phyloP scores from a whole-genome alignment of 2,329 filamentous ascomycete genomes.

The Pseudonectria foliicola region DNA sequence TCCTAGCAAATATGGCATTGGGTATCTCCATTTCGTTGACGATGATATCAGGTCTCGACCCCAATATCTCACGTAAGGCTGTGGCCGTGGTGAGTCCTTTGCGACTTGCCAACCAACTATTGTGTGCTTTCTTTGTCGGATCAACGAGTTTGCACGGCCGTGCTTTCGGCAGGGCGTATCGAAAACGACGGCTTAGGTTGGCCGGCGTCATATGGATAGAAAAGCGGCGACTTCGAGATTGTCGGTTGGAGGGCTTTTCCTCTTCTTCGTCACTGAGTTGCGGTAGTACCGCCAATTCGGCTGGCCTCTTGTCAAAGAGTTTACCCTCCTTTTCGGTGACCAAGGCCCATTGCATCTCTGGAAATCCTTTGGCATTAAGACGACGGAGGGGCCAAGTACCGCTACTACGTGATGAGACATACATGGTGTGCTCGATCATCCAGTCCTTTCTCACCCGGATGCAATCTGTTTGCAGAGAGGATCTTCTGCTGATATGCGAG shows the following conservation, averaged over 20 bases:
- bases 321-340: constrained; percentile 22
- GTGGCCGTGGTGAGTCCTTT: constrained; percentile 1
- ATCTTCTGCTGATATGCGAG: constrained; percentile 11
- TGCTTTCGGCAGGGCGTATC: neutral
- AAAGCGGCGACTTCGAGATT: neutral
- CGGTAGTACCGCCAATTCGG: constrained; percentile 11
- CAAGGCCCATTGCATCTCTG: constrained; percentile 34
- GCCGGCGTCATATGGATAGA: too few species aligned
- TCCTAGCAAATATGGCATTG: constrained; percentile 38
- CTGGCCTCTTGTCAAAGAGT: constrained; percentile 26
- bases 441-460: constrained; percentile 34
- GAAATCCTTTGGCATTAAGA: constrained; percentile 32
- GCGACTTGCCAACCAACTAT: neutral
- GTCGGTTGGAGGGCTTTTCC: neutral
- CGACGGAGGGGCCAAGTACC: constrained; percentile 32
- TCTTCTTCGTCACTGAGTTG: neutral
- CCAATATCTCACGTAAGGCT: constrained; percentile 4
- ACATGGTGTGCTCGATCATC: constrained; percentile 37
- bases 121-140: too few species aligned
- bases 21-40: constrained; percentile 32
- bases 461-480: constrained; percentile 10
- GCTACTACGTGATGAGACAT: constrained; percentile 30
- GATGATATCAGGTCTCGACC: constrained; percentile 5
- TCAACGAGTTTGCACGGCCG: too few species aligned
- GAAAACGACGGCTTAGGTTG: neutral